Evolutionary conservation across 2,329 filamentous ascomycete genomes (phyloP).

Genomic region (Ophiostoma ips): DNA sequence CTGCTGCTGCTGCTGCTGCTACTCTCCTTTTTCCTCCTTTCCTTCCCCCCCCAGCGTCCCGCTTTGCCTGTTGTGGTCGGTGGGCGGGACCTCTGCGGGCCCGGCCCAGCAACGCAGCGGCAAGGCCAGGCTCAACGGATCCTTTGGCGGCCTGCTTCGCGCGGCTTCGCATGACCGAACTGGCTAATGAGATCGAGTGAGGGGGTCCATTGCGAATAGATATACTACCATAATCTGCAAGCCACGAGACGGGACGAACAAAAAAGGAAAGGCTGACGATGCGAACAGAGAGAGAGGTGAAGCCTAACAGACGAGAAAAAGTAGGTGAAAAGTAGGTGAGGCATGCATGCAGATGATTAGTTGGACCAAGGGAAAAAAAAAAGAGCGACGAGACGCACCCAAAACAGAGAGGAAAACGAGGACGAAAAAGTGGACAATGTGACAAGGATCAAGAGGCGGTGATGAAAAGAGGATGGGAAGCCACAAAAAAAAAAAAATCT

Average conservation of each 20-base stretch:
- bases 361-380: not conserved
- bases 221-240: not conserved
- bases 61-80: constrained; percentile 8
- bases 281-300: not conserved
- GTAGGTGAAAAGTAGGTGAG: constrained; percentile 1
- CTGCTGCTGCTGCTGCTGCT: not conserved
- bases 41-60: not conserved
- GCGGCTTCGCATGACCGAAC: too few species aligned
- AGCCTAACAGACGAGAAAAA: not conserved
- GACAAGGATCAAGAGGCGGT: not conserved
- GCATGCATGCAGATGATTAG: not conserved
- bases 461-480: not conserved
- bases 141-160: too few species aligned
- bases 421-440: not conserved
- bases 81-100: not conserved
- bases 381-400: too few species aligned
- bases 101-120: not conserved
- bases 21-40: not conserved
- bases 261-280: not conserved
- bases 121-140: too few species aligned
- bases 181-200: not conserved
- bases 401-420: not conserved
- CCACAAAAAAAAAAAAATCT: not conserved
- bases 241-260: not conserved
- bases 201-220: not conserved